These are phyloP conservation scores for Biscogniauxia sp. DNA, from an alignment of 2,329 filamentous ascomycete genomes.

Conservation along the genomic window DNA sequence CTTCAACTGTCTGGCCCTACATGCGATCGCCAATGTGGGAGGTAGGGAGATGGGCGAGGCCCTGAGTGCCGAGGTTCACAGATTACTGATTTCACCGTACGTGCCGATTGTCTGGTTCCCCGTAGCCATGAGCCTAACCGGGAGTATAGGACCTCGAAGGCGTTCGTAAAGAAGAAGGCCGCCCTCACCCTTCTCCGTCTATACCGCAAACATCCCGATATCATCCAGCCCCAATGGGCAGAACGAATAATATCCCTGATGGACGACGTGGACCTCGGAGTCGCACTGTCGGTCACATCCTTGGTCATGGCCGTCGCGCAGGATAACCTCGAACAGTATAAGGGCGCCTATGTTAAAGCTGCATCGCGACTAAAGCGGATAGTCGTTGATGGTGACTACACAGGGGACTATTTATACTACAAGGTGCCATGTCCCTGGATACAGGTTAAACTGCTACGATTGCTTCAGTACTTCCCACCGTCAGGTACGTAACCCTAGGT, in stretches of 20 bases:
- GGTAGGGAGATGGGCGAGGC: conserved; percentile 97
- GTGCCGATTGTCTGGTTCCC: conserved; percentile 33
- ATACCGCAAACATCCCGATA: conserved; percentile 90
- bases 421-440: conserved; percentile 99
- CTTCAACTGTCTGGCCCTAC: conserved; percentile 93
- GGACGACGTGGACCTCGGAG: conserved; percentile 93
- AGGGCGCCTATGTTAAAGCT: conserved; percentile 90
- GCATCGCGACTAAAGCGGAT: conserved; percentile 86
- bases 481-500: conserved; percentile 59
- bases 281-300: conserved; percentile 92
- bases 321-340: conserved; percentile 92
- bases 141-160: conserved; percentile 65
- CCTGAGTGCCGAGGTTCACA: conserved; percentile 85
- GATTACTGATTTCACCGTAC: conserved; percentile 90
- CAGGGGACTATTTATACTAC: conserved; percentile 94
- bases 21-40: conserved; percentile 97
- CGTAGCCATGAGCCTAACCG: conserved; percentile 9
- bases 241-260: conserved; percentile 98
- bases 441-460: conserved; percentile 86
- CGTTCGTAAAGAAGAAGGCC: conserved; percentile 99
- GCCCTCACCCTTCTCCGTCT: conserved; percentile 88
- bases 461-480: conserved; percentile 94
- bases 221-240: conserved; percentile 95
- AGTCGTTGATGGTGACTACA: conserved; percentile 84
- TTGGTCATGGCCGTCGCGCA: conserved; percentile 92